A percentile compares a stretch with the other conserved stretches of the same genome.
phyloP scores from a whole-genome alignment of 2,329 filamentous ascomycete species.

The Aspergillus novofumigatus region DNA sequence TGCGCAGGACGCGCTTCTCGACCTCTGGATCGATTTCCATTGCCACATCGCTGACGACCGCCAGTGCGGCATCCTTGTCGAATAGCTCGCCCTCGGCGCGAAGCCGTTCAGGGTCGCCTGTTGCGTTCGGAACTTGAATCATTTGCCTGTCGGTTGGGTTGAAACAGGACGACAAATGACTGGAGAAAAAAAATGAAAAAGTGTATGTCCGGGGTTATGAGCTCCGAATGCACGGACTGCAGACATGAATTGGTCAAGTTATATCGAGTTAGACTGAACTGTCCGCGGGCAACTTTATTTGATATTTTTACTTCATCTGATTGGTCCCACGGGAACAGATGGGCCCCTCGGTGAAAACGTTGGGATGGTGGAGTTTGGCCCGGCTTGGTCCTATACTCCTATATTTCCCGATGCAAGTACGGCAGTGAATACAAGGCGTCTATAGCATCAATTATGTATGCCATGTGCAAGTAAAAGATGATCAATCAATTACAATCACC shows the following conservation, averaged over 20 bases:
- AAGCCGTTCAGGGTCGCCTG: slow-evolving; percentile 4
- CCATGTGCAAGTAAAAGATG: neutral
- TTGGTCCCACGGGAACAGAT: neutral
- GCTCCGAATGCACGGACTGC: neutral
- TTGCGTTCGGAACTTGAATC: slow-evolving; percentile 19
- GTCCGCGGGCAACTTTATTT: neutral
- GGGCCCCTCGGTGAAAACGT: neutral
- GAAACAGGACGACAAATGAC: no score
- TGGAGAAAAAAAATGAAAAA: neutral
- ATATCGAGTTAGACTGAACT: neutral
- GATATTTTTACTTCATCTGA: neutral
- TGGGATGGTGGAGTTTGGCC: neutral
- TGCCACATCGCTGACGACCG: slow-evolving; percentile 53
- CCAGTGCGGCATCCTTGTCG: slow-evolving; percentile 54
- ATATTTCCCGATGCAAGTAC: neutral
- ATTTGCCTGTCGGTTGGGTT: slow-evolving; percentile 4
- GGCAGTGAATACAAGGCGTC: no score
- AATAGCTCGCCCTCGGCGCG: slow-evolving; percentile 2
- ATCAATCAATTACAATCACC: neutral
- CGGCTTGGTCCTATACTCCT: neutral
- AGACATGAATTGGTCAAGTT: neutral
- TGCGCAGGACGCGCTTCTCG: slow-evolving; percentile 56
- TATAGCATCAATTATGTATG: neutral
- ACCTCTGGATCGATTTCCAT: slow-evolving; percentile 50
- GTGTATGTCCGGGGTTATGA: neutral